Percentiles rank a stretch among this genome's conserved stretches.
Conservation (phyloP, 495 filamentous ascomycete genomes). For the Xylaria castorea region DNA sequence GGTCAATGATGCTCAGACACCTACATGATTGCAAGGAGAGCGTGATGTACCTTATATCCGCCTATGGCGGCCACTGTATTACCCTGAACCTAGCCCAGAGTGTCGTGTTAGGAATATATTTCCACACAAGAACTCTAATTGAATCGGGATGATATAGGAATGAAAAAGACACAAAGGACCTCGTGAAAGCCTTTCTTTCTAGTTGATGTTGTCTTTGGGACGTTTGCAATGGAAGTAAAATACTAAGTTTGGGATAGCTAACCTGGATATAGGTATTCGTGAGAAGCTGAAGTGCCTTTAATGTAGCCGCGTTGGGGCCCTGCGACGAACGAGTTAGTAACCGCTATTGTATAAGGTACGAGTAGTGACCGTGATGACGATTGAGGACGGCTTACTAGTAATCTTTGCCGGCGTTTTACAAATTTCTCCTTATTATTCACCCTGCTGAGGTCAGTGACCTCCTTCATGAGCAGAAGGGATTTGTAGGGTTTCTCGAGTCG, state of each 20-base stretch:
- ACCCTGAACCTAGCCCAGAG: slow-evolving; percentile 71
- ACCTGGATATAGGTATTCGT: slow-evolving; percentile 86
- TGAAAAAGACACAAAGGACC: background rate
- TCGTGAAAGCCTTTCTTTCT: background rate
- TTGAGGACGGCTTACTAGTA: slow-evolving; percentile 67
- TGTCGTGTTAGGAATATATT: background rate
- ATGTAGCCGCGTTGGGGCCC: slow-evolving; percentile 52
- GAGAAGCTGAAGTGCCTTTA: slow-evolving; percentile 96
- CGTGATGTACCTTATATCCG: slow-evolving; percentile 32
- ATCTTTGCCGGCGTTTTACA: slow-evolving; percentile 91
- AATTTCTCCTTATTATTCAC: slow-evolving; percentile 97
- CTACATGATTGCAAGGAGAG: background rate
- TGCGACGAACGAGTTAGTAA: slow-evolving; percentile 12
- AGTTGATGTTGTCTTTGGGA: background rate
- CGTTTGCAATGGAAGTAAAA: background rate
- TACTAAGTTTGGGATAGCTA: background rate
- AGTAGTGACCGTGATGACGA: background rate
- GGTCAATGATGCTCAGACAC: background rate
- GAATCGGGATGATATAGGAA: background rate
- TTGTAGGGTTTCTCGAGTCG: background rate
- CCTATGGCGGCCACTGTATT: slow-evolving; percentile 96
- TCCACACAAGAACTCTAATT: background rate
- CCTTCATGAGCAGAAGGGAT: background rate
- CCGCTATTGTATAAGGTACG: background rate
- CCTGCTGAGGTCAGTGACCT: slow-evolving; percentile 13